A percentile compares a stretch with the other conserved stretches of the same genome.
Conservation (phyloP, 2,329 filamentous ascomycete species). For the Stenocarpella maydis region DNA sequence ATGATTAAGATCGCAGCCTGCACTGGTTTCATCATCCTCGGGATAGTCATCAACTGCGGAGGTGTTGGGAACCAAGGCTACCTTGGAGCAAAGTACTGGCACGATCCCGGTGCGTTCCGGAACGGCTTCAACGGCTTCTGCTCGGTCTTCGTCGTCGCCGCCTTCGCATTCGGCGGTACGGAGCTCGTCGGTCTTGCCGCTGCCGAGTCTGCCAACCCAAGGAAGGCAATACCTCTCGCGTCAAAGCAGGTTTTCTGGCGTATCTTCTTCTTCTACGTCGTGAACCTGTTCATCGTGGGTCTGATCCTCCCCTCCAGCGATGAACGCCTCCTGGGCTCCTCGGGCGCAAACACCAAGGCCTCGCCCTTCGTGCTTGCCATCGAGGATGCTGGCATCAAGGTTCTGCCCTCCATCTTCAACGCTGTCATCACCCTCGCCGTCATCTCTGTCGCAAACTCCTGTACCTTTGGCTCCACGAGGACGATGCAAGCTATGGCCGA, state of each 20-base stretch:
- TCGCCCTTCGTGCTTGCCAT: constrained; percentile 63
- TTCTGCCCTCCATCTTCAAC: constrained; percentile 62
- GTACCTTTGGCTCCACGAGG: constrained; percentile 58
- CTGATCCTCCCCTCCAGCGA: constrained; percentile 57
- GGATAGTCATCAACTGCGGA: constrained; percentile 66
- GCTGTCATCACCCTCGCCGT: constrained; percentile 60
- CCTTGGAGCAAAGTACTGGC: constrained; percentile 69
- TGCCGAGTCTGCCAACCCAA: constrained; percentile 59
- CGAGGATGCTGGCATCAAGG: constrained; percentile 57
- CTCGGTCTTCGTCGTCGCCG: constrained; percentile 60
- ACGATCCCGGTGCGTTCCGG: constrained; percentile 62
- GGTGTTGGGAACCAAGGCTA: constrained; percentile 65
- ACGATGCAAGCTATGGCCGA: constrained; percentile 60
- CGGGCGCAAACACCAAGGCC: constrained; percentile 52
- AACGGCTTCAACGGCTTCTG: constrained; percentile 60
- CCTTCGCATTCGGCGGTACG: constrained; percentile 61
- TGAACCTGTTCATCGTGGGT: constrained; percentile 60
- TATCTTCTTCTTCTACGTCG: constrained; percentile 60
- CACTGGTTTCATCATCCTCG: constrained; percentile 71
- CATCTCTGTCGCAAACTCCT: constrained; percentile 61
- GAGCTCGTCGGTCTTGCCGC: constrained; percentile 62
- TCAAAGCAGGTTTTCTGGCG: constrained; percentile 65
- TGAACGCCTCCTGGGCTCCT: constrained; percentile 48
- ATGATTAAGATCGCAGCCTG: constrained; percentile 66
- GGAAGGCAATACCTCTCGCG: constrained; percentile 57